Base-by-base conservation (phyloP, 2,329 filamentous ascomycete species). In the Botrytis fabae region DNA sequence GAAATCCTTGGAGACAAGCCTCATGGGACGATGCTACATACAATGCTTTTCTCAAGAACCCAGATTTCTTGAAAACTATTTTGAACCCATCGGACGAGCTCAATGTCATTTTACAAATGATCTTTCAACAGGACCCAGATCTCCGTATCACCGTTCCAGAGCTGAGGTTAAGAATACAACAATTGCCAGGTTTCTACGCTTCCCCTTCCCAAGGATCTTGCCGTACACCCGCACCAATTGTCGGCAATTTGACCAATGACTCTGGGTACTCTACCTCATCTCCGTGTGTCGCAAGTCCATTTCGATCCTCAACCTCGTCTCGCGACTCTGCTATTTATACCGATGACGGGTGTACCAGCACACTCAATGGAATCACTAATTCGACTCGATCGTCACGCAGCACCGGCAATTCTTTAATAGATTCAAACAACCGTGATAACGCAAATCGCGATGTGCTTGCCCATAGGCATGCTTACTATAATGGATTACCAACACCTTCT, bases 1-100 rank as follows among this genome's bases (percentile, higher is more conserved):
- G 96, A 82, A 99, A 99, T 84, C 96, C 96, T 74, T 99, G 96
- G 96, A 98, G 98, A 85, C 92, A 96, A 82, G 96, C 96, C 75
- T 97, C 94, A 20, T 86, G 90, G 78, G 94, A 97, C 82, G 96
- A 99, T 83, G 94, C 94, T 76, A 98, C 96, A 63, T 99, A 98
- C 88, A 90, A 92, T 80, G 95, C 95, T 71, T 98, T 93, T 84
- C 88, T 93, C 78, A 92, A 92, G 85, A 94, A 94, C 81, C 90
- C 90, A 75, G 91, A 92, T 80, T 99, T 98, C 82, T 85, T 99
- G 77, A 92, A 94, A 85, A 93, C 94, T 75, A 99, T 99, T 79
- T 88, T 99, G 73, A 95, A 96, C 35, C 84, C 99, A 80, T 95
- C 96, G 72, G 87, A 93, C 81, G 95, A 98, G 81, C 87, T 98